A percentile compares a stretch with the other conserved stretches of the same genome.
Evolutionary conservation across 805 yeast species (phyloP).

Genomic region (Hermanozyma aechmeae): DNA sequence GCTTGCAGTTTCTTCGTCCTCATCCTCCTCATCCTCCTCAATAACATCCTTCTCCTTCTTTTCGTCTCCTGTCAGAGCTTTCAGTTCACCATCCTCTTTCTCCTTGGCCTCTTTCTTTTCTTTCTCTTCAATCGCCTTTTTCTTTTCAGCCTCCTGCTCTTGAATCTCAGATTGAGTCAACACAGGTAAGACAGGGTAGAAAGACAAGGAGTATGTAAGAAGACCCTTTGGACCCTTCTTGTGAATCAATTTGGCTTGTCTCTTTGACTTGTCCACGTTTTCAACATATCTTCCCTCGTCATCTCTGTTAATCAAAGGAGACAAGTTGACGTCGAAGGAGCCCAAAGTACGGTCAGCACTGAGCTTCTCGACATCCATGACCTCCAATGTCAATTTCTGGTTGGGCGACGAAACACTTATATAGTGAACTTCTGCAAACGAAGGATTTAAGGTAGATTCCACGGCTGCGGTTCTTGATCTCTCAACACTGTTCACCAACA

Average conservation of each 20-base stretch:
- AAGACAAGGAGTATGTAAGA: conserved; percentile 63
- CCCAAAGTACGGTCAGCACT: conserved; percentile 88
- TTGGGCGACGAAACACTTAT: conserved; percentile 75
- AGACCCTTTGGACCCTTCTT: conserved; percentile 81
- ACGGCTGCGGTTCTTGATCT: conserved; percentile 68
- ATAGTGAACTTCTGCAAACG: conserved; percentile 77
- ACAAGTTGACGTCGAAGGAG: conserved; percentile 58
- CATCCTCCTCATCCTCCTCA: conserved; percentile 25
- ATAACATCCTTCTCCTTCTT: conserved; percentile 21
- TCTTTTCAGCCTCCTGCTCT: conserved; percentile 35
- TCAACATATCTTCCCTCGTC: conserved; percentile 57
- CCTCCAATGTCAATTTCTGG: conserved; percentile 78
- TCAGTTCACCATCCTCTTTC: conserved; percentile 16
- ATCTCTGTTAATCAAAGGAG: conserved; percentile 57
- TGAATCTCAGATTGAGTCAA: conserved; percentile 63
- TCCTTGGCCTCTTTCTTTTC: conserved; percentile 16
- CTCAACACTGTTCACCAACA: conserved; percentile 67
- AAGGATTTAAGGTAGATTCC: conserved; percentile 65
- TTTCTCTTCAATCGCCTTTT: conserved; percentile 9
- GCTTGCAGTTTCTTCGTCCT: conserved; percentile 13
- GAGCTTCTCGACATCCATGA: conserved; percentile 78
- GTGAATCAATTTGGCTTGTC: conserved; percentile 55
- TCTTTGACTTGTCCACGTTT: conserved; percentile 44
- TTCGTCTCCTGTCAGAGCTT: conserved; percentile 14
- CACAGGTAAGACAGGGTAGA: conserved; percentile 80